phyloP scores from a whole-genome alignment of 495 filamentous ascomycete species.

The Clavariopsis aquatica region DNA sequence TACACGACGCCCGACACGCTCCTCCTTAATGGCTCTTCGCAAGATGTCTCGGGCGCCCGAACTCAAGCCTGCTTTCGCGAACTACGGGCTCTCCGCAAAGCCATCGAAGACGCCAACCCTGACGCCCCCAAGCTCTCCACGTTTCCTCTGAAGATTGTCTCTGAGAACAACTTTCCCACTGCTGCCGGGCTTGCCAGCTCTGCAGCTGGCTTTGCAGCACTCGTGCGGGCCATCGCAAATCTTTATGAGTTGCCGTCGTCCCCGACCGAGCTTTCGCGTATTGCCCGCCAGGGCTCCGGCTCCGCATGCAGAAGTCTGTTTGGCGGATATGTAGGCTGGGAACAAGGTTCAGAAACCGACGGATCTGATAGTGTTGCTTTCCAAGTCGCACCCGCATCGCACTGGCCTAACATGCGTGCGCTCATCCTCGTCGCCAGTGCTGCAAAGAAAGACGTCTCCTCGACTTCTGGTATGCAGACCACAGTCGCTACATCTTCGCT shows the following conservation, averaged over 20 bases:
- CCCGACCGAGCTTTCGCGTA: constrained; percentile 76
- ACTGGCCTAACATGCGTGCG: constrained; percentile 96
- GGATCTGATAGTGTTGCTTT: constrained; percentile 83
- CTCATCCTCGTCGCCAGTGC: constrained; percentile 86
- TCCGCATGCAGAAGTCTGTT: constrained; percentile 90
- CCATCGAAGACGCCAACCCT: constrained; percentile 68
- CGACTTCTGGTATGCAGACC: constrained; percentile 92
- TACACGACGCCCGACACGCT: constrained; percentile 74
- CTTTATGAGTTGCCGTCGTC: constrained; percentile 80
- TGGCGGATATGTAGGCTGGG: constrained; percentile 95
- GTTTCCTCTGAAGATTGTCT: constrained; percentile 77
- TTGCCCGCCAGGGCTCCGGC: constrained; percentile 93
- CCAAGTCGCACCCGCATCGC: constrained; percentile 76
- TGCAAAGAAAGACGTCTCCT: constrained; percentile 90
- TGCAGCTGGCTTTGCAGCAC: constrained; percentile 91
- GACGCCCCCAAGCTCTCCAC: constrained; percentile 74
- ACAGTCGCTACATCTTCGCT: constrained; percentile 85
- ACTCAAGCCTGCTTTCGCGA: constrained; percentile 88
- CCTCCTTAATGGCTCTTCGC: constrained; percentile 76
- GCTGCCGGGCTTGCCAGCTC: constrained; percentile 93
- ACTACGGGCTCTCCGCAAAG: constrained; percentile 72
- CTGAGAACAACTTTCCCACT: constrained; percentile 98
- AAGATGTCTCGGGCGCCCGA: constrained; percentile 82
- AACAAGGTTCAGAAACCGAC: constrained; percentile 68
- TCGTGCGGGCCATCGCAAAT: constrained; percentile 89